A percentile compares a stretch with the other conserved stretches of the same genome.
These are phyloP conservation scores for Ganoderma boninense DNA, from an alignment of 1,284 basidiomycete genomes.

Conservation along the genomic window DNA sequence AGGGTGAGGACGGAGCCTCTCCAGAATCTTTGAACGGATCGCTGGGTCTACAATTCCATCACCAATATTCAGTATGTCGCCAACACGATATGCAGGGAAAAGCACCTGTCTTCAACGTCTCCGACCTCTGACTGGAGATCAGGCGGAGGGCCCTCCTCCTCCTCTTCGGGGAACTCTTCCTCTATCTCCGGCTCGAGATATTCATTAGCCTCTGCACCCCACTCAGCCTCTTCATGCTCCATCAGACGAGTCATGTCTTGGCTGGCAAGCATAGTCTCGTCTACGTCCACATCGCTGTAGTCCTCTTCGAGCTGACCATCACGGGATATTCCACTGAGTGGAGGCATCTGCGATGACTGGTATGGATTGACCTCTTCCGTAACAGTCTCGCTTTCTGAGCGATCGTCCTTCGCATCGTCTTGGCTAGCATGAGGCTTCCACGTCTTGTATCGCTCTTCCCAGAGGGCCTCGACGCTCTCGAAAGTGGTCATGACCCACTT, in stretches of 20 bases:
- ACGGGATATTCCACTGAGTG: conserved; percentile 3
- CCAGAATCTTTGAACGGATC: conserved; percentile 18
- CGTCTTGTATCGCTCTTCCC: conserved; percentile 64
- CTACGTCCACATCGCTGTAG: conserved; percentile 54
- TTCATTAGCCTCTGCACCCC: conserved; percentile 39
- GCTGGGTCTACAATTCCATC: conserved; percentile 6
- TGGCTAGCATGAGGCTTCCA: conserved; percentile 57
- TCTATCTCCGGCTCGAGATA: conserved; percentile 42
- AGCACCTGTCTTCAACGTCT: conserved; percentile 23
- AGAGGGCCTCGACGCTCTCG: conserved; percentile 83
- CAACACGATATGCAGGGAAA: not conserved
- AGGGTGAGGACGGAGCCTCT: conserved; percentile 19
- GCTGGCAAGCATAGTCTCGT: conserved; percentile 59
- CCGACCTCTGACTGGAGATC: conserved; percentile 25
- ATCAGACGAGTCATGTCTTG: conserved; percentile 58
- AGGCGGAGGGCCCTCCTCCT: conserved; percentile 41
- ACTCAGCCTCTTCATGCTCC: conserved; percentile 48
- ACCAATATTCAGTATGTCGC: not conserved
- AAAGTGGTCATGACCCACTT: conserved; percentile 88
- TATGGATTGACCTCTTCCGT: conserved; percentile 41
- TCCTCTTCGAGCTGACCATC: conserved; percentile 24
- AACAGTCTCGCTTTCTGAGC: not conserved
- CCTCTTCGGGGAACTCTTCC: conserved; percentile 38
- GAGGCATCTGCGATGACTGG: conserved; percentile 23
- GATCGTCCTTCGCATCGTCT: not conserved